Evolutionary conservation across 495 filamentous ascomycete species (phyloP).

Genomic region (Melanomma pulvis-pyrius): DNA sequence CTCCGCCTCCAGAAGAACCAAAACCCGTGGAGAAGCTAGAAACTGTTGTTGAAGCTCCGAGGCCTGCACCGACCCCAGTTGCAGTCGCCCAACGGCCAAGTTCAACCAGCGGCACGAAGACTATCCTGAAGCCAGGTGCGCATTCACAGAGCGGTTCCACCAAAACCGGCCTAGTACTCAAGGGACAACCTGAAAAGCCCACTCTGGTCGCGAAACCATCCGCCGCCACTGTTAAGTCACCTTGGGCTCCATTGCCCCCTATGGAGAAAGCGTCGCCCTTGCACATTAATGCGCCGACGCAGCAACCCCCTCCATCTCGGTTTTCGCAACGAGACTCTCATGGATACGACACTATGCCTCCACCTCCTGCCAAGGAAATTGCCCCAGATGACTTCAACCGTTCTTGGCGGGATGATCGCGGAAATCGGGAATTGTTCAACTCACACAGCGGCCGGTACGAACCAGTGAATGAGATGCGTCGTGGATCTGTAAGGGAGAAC

Average conservation of each 20-base stretch:
- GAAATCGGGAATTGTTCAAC: conserved; percentile 80
- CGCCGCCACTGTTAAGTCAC: conserved; percentile 77
- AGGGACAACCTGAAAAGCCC: conserved; percentile 71
- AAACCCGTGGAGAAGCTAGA: conserved; percentile 47
- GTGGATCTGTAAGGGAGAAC: conserved; percentile 65
- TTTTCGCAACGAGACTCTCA: conserved; percentile 40
- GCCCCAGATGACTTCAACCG: conserved; percentile 94
- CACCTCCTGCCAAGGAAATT: conserved; percentile 72
- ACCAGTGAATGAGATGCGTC: conserved; percentile 75
- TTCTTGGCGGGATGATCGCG: conserved; percentile 74
- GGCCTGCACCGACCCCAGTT: conserved; percentile 13
- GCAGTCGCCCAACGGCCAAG: conserved; percentile 32
- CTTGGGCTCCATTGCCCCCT: conserved; percentile 85
- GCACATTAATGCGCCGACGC: conserved; percentile 51
- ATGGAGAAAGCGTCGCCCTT: conserved; percentile 79
- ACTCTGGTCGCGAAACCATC: conserved; percentile 79
- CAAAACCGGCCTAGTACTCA: conserved; percentile 55
- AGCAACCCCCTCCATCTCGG: conserved; percentile 35
- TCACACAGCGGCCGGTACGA: conserved; percentile 94
- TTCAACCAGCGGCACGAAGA: conserved; percentile 42
- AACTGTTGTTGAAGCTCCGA: conserved; percentile 14
- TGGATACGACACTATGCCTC: conserved; percentile 50
- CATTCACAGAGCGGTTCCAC: conserved; percentile 17
- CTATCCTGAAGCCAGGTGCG: conserved; percentile 47
- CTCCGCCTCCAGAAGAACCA: conserved; percentile 41